These are phyloP conservation scores for Chaetomium cochliodes DNA, from an alignment of 495 filamentous ascomycete species.

Conservation along the genomic window DNA sequence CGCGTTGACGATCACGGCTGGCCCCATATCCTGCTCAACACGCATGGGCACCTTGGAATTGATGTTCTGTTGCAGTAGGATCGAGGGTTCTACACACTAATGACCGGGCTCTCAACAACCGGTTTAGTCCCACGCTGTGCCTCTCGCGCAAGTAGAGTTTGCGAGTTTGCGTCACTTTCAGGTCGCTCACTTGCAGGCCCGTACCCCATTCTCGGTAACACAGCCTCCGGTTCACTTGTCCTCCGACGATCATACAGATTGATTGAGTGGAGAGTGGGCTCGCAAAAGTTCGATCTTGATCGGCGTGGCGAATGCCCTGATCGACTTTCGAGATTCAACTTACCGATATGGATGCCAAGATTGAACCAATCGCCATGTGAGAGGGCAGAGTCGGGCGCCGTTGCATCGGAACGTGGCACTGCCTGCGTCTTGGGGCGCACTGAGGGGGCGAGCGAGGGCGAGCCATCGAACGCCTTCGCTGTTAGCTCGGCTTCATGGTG, in stretches of 20 bases:
- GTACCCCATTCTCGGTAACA: not conserved
- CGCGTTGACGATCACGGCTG: not conserved
- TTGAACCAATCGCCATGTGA: not conserved
- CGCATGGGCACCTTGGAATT: not conserved
- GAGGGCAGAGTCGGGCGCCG: not conserved
- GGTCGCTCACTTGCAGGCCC: not conserved
- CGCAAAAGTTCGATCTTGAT: slow-evolving; percentile 1
- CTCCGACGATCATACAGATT: not conserved
- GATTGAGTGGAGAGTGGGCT: too few relatives aligned
- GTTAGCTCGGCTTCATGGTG: not conserved
- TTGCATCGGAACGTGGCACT: slow-evolving; percentile 19
- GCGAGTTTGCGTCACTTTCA: slow-evolving; percentile 1
- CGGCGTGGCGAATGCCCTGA: slow-evolving; percentile 7
- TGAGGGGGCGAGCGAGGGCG: not conserved
- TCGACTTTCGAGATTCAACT: not conserved
- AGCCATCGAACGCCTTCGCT: too few relatives aligned
- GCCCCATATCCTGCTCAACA: not conserved
- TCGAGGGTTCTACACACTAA: not conserved
- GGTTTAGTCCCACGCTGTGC: slow-evolving; percentile 5
- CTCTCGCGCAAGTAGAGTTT: not conserved
- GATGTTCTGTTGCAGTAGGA: not conserved
- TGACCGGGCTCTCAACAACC: not conserved
- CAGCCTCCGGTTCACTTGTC: not conserved
- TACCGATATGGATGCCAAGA: not conserved
- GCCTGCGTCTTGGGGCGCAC: slow-evolving; percentile 3